Conservation (phyloP, 129 eudicot genomes). For the Helianthus tuberosus region DNA sequence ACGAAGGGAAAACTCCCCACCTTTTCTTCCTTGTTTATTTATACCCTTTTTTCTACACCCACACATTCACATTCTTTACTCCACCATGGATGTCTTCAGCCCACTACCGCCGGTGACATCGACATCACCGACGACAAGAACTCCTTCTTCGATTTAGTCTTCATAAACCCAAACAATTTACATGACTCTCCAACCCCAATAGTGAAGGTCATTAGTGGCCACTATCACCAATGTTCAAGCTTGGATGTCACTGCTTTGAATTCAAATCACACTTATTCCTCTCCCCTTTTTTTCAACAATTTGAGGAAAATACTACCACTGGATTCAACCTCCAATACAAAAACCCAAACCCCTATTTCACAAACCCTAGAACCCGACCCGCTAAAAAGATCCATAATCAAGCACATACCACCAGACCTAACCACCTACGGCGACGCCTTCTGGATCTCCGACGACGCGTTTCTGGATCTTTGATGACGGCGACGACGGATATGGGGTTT, state of each 20-base stretch:
- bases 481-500: no score
- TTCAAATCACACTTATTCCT: constrained; percentile 25
- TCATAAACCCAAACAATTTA: constrained; percentile 36
- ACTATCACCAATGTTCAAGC: constrained; percentile 24
- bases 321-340: constrained; percentile 46
- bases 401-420: no score
- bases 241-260: constrained; percentile 24
- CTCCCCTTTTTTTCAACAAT: constrained; percentile 32
- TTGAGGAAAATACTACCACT: constrained; percentile 31
- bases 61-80: constrained; percentile 20
- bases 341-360: constrained; percentile 23
- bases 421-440: no score
- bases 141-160: constrained; percentile 70
- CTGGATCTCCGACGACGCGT: no score
- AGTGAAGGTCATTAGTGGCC: constrained; percentile 31
- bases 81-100: constrained; percentile 52
- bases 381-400: no score
- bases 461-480: no score
- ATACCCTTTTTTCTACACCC: background rate
- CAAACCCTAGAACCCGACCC: no score
- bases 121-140: constrained; percentile 45
- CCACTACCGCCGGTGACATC: constrained; percentile 34
- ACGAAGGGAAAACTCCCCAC: constrained; percentile 27
- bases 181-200: background rate
- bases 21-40: constrained; percentile 25